These are phyloP conservation scores for Diaporthe eres DNA, from an alignment of 2,329 filamentous ascomycete genomes.

Conservation along the genomic window DNA sequence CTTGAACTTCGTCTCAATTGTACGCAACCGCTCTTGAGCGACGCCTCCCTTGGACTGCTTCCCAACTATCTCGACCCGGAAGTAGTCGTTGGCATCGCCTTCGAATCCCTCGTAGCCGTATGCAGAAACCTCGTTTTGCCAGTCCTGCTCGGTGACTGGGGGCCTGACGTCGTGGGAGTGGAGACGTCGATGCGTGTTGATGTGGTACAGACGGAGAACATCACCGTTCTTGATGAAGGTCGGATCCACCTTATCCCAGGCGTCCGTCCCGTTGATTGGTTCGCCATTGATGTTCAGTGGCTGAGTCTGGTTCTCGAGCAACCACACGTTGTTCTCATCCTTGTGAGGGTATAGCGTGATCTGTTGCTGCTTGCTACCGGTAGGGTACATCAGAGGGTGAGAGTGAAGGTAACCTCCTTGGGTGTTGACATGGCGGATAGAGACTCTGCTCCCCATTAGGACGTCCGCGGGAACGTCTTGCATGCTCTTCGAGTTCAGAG, in stretches of 20 bases:
- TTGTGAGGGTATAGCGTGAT: constrained; percentile 99
- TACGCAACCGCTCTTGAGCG: constrained; percentile 88
- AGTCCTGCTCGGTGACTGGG: constrained; percentile 88
- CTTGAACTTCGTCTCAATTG: constrained; percentile 96
- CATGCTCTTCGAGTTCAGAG: constrained; percentile 97
- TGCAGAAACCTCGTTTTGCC: constrained; percentile 96
- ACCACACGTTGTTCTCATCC: constrained; percentile 97
- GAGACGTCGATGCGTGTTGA: constrained; percentile 86
- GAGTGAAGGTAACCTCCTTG: constrained; percentile 98
- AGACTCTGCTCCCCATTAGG: constrained; percentile 87
- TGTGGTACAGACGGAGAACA: constrained; percentile 86
- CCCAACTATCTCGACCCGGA: constrained; percentile 95
- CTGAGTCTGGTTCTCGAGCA: constrained; percentile 96
- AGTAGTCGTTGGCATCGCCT: constrained; percentile 96
- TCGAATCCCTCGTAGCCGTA: constrained; percentile 98
- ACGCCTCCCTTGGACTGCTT: constrained; percentile 83
- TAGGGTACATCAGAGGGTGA: constrained; percentile 97
- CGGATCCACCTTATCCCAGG: constrained; percentile 84
- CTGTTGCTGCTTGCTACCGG: constrained; percentile 97
- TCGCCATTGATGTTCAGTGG: constrained; percentile 83
- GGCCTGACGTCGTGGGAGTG: constrained; percentile 96
- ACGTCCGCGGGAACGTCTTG: constrained; percentile 94
- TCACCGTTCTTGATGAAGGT: constrained; percentile 83
- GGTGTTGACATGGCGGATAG: constrained; percentile 93
- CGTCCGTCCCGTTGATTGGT: constrained; percentile 82